phyloP scores from a whole-genome alignment of 2,329 filamentous ascomycete species.

The Pyrenophora teres region DNA sequence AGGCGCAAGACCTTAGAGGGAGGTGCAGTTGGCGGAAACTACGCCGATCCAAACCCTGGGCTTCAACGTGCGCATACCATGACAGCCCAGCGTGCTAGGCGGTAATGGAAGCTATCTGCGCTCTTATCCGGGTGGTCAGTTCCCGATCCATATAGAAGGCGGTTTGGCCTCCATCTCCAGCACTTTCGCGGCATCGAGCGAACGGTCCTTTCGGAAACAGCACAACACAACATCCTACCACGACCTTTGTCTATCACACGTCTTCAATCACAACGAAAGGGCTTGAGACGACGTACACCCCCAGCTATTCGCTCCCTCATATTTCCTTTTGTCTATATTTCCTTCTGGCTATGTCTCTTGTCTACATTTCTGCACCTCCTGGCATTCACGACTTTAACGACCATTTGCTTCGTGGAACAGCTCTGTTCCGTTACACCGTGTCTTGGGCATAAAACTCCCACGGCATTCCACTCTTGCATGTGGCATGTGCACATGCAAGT shows the following conservation, averaged over 20 bases:
- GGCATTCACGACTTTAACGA: conserved; percentile 47
- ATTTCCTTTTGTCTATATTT: conserved; percentile 42
- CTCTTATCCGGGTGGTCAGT: conserved; percentile 25
- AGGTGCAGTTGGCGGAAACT: conserved; percentile 41
- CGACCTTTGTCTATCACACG: conserved; percentile 60
- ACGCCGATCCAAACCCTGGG: conserved; percentile 38
- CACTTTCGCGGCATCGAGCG: conserved; percentile 26
- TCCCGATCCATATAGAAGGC: conserved; percentile 32
- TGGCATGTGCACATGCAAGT: conserved; percentile 42
- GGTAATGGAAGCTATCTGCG: conserved; percentile 25
- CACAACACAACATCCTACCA: conserved; percentile 17
- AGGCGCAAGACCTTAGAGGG: conserved; percentile 75
- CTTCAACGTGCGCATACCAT: conserved; percentile 42
- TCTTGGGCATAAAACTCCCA: conserved; percentile 36
- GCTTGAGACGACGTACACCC: conserved; percentile 5
- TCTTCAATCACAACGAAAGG: conserved; percentile 42
- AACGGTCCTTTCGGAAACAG: conserved; percentile 22
- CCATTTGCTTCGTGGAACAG: conserved; percentile 32
- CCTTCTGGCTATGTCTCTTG: conserved; percentile 38
- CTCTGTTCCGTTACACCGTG: conserved; percentile 28
- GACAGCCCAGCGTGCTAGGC: conserved; percentile 36
- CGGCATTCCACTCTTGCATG: conserved; percentile 47
- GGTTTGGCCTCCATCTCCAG: conserved; percentile 23
- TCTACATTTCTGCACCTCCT: conserved; percentile 37
- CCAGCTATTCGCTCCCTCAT: conserved; percentile 18